phyloP scores from a whole-genome alignment of 306 rosid species.

The Gastrolobium bilobum region DNA sequence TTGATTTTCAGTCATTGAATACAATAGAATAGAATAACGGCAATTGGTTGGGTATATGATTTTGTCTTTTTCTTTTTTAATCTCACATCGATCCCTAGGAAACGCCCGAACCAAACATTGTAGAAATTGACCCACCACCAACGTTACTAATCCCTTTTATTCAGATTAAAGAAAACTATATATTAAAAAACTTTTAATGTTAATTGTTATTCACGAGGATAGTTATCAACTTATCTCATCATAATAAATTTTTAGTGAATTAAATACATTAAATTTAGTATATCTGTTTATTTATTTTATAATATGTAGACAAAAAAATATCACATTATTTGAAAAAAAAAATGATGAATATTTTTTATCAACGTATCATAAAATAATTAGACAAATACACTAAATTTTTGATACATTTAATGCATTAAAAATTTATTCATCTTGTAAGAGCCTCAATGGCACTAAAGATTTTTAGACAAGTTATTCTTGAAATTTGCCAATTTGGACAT shows the following conservation, averaged over 20 bases:
- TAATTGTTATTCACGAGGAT: background rate
- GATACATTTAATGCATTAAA: too few species aligned
- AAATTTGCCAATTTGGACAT: constrained; percentile 35
- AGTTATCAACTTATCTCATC: background rate
- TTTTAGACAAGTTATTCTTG: background rate
- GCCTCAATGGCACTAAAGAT: constrained; percentile 3
- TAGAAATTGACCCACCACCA: constrained; percentile 38
- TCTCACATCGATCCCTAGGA: constrained; percentile 65
- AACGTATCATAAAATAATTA: too few species aligned
- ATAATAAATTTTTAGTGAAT: too few species aligned
- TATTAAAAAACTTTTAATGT: constrained; percentile 3
- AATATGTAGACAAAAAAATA: too few species aligned
- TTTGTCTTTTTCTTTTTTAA: background rate
- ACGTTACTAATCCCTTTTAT: background rate
- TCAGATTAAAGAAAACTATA: background rate
- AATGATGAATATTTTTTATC: too few species aligned
- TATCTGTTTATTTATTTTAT: too few species aligned
- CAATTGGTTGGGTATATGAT: constrained; percentile 21
- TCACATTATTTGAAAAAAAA: too few species aligned
- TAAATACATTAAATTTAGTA: too few species aligned
- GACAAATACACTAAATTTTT: too few species aligned
- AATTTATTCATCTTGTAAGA: background rate
- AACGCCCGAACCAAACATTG: constrained; percentile 31
- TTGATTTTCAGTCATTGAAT: constrained; percentile 32
- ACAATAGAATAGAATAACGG: constrained; percentile 45